Evolutionary conservation across 805 yeast species (phyloP).

Genomic region (Lipomyces spencermartinsiae): DNA sequence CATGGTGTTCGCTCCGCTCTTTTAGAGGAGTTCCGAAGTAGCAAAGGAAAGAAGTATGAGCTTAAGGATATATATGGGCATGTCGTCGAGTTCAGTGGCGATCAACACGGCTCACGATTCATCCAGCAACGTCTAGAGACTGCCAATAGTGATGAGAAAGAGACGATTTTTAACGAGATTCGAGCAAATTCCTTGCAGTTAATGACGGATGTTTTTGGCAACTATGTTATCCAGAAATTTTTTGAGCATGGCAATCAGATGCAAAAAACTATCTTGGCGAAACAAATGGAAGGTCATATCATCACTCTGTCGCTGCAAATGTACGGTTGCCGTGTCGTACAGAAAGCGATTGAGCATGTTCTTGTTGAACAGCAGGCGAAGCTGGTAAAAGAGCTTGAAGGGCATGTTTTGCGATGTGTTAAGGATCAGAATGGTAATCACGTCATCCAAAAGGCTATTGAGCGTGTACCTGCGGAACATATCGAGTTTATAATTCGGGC

Average conservation of each 20-base stretch:
- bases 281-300: constrained; percentile 75
- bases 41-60: constrained; percentile 63
- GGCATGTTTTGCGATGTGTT: constrained; percentile 68
- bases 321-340: constrained; percentile 98
- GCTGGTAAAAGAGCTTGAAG: constrained; percentile 73
- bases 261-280: constrained; percentile 73
- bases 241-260: constrained; percentile 79
- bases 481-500: constrained; percentile 76
- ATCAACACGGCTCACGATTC: constrained; percentile 96
- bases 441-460: constrained; percentile 94
- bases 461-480: constrained; percentile 73
- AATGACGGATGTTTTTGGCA: constrained; percentile 97
- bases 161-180: constrained; percentile 82
- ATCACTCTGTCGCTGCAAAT: constrained; percentile 82
- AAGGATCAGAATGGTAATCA: constrained; percentile 98
- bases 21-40: constrained; percentile 82
- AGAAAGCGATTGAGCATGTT: constrained; percentile 83
- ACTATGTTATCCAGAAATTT: constrained; percentile 93
- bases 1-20: constrained; percentile 53
- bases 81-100: constrained; percentile 89
- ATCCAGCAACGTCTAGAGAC: constrained; percentile 84
- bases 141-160: constrained; percentile 73
- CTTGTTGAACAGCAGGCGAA: constrained; percentile 66
- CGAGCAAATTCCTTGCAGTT: constrained; percentile 74
- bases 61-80: constrained; percentile 82